Percentiles rank a stretch among this genome's conserved stretches.
Evolutionary conservation across 208 protist genomes (phyloP).

Genomic region (Kentomonas sorsogonicus): DNA sequence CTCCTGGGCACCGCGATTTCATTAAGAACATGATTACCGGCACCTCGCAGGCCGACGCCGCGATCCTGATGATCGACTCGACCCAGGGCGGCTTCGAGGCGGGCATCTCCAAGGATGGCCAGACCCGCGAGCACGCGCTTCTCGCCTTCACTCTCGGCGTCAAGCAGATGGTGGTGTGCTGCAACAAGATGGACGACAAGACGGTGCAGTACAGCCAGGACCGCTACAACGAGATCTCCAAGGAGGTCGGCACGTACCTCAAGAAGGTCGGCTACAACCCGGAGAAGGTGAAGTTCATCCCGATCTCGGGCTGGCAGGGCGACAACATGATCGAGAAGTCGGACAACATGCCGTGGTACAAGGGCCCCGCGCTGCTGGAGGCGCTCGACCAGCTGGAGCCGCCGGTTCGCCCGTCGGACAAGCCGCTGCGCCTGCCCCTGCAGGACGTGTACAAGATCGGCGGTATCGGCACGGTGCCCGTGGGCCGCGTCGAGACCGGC

Average conservation of each 20-base stretch:
- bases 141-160: constrained; percentile 86
- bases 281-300: constrained; percentile 90
- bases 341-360: constrained; percentile 93
- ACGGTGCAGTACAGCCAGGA: constrained; percentile 83
- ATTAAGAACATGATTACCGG: constrained; percentile 93
- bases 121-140: constrained; percentile 90
- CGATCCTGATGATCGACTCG: constrained; percentile 83
- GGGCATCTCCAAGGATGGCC: constrained; percentile 88
- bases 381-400: constrained; percentile 81
- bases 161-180: constrained; percentile 84
- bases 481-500: constrained; percentile 57
- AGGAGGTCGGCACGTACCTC: constrained; percentile 60
- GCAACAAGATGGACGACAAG: constrained; percentile 89
- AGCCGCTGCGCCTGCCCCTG: constrained; percentile 92
- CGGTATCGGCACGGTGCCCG: constrained; percentile 51
- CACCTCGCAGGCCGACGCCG: constrained; percentile 86
- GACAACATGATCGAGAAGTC: constrained; percentile 93
- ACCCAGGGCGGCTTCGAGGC: constrained; percentile 89
- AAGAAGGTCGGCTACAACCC: constrained; percentile 91
- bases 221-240: constrained; percentile 86
- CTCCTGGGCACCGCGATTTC: constrained; percentile 91
- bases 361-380: constrained; percentile 87
- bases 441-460: constrained; percentile 97
- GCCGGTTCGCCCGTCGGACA: constrained; percentile 87
- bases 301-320: constrained; percentile 94